Conservation (phyloP, 805 yeast species). For the Starmerella scarabaei region DNA sequence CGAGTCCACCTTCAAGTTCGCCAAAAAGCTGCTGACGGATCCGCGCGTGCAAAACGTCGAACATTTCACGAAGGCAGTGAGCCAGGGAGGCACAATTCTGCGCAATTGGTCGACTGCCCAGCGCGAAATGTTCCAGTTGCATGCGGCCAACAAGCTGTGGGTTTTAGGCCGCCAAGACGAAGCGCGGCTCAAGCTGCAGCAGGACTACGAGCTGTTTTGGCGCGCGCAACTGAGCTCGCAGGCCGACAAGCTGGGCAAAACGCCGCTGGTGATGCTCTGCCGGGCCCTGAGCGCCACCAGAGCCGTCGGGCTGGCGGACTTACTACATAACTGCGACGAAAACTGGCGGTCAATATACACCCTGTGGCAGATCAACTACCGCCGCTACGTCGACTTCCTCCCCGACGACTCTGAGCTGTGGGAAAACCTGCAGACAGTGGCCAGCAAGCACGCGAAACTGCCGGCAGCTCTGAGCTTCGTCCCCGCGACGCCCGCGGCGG, state of each 20-base stretch:
- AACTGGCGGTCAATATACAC: slow-evolving; percentile 12
- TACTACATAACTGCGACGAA: neutral
- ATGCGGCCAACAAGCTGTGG: slow-evolving; percentile 24
- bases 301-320: slow-evolving; percentile 4
- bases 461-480: slow-evolving; percentile 1
- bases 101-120: slow-evolving; percentile 20
- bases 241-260: neutral
- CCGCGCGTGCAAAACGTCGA: slow-evolving; percentile 16
- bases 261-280: slow-evolving; percentile 7
- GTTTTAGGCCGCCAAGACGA: slow-evolving; percentile 12
- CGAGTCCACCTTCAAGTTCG: slow-evolving; percentile 17
- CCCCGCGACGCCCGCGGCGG: slow-evolving; percentile 4
- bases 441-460: neutral
- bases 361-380: slow-evolving; percentile 4
- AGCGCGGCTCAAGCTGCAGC: slow-evolving; percentile 18
- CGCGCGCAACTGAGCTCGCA: slow-evolving; percentile 1
- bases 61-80: slow-evolving; percentile 20
- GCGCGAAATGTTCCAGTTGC: slow-evolving; percentile 20
- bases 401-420: slow-evolving; percentile 1
- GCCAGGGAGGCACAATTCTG: slow-evolving; percentile 22
- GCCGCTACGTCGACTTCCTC: neutral
- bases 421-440: slow-evolving; percentile 4
- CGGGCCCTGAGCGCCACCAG: slow-evolving; percentile 15
- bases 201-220: slow-evolving; percentile 19
- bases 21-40: slow-evolving; percentile 20